Conservation (phyloP, 106 monocot species). For the Acanthochlamys bracteata region DNA sequence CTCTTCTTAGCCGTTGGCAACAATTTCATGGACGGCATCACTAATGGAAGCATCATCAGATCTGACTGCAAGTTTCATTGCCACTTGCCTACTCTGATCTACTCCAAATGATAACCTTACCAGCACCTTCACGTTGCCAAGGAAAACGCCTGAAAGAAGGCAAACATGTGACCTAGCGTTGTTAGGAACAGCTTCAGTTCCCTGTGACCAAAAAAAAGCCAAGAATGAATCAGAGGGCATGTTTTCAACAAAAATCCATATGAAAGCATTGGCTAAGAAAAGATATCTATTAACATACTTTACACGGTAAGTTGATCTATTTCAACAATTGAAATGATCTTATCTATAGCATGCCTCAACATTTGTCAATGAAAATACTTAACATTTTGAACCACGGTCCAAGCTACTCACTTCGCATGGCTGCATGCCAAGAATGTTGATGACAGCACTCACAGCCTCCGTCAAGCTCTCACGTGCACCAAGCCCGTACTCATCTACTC, state of each 20-base stretch:
- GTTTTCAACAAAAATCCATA: too few relatives aligned
- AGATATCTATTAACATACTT: too few relatives aligned
- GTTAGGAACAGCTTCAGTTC: conserved; percentile 78
- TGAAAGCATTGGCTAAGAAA: too few relatives aligned
- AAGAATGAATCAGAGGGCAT: background rate
- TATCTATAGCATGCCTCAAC: too few relatives aligned
- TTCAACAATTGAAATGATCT: too few relatives aligned
- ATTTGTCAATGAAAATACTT: too few relatives aligned
- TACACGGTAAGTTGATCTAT: too few relatives aligned
- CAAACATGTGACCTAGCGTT: conserved; percentile 91
- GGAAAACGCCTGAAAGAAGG: conserved; percentile 73
- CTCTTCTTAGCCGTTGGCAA: conserved; percentile 44
- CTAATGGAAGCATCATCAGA: conserved; percentile 72
- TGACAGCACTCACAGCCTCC: conserved; percentile 85
- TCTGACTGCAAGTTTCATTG: conserved; percentile 94
- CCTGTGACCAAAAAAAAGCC: conserved; percentile 25
- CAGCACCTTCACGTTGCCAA: conserved; percentile 74
- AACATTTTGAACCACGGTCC: background rate
- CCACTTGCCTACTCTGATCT: conserved; percentile 84
- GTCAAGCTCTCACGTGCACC: conserved; percentile 76
- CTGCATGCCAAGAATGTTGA: conserved; percentile 88
- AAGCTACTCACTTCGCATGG: conserved; percentile 81
- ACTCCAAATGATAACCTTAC: conserved; percentile 82
- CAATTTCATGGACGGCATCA: conserved; percentile 90
- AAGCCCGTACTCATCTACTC: conserved; percentile 88